Base-by-base conservation (phyloP, 139 green algal species). In the Axilococcus clingmanii region DNA sequence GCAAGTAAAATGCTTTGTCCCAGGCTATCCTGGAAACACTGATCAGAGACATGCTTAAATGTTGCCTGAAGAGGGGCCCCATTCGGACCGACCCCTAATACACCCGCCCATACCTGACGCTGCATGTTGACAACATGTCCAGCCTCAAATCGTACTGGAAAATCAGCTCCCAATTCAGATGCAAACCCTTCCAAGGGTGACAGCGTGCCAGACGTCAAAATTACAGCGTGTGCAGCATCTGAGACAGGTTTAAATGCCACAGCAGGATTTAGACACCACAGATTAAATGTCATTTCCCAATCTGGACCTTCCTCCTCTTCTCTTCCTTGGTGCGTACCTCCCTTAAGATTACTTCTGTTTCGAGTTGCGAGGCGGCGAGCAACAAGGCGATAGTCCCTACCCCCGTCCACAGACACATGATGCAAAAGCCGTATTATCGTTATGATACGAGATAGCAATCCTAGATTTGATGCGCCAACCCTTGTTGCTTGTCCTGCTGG, bases 191-290 rank as follows among this genome's bases (percentile, higher is more conserved):
- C 78, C 54, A 94, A 69, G 4, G 90, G 89, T 1, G 86, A 75
- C 33, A 97, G 68, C 1, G 89, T 97, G 50, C 88, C 88, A 20
- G 72, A 86, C 14, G 85, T 83, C 7, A 93, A 63, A 14, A 92
- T 56, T 14, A 93, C 66, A 25, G 59, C 75, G 30, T 74, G 72
- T 12, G 60, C 54, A 43, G 41, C 15, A 24, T 34, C 30, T 12
- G 48, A 48, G 45, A 82, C 40, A n/a, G 27, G 36, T 30, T 24
- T 57, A 46, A 85, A 87, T 30, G 65, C 72, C 15, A 83, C 59
- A 22, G 65, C 62, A 12, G 88, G 88, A 69, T 92, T 86, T 17
- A 96, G 66, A 63, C 78, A 93, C 86, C 82, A 94, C 34, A 96
- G 59, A 54, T 64, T 59, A 22, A 92, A 44, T 11, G 29, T 38